Base-by-base conservation (phyloP, 1,284 basidiomycete genomes). In the Peniophora sp. region DNA sequence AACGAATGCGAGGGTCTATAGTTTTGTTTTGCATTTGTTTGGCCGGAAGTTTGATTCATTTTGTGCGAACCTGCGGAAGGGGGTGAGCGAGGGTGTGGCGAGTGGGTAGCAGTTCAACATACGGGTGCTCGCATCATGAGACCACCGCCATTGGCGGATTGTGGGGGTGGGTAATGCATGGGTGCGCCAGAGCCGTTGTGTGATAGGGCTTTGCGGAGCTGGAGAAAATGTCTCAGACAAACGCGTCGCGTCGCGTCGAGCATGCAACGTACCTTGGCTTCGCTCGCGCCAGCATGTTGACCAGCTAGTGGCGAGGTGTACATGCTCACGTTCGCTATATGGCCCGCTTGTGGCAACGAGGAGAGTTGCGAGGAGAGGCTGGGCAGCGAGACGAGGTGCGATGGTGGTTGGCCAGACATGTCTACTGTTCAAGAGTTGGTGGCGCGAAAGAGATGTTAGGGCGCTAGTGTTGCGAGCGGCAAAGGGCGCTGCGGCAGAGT, bases 301-400 rank as follows among this genome's bases (percentile, higher is more conserved):
- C 79, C 76, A 56, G 83, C 83, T 79, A 83, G 84, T 60, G 74
- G 75, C 1, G 75, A 81, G 75, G 64, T 79, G 65, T 88, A 85
- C 1, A 88, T 67, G 0, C 78, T 68, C 24, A 88, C 73, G 57
- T 72, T 73, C 57, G 78, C 74, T 49, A 88, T 70, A 67, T 74
- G 82, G 58, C 78, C 84, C 2, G 84, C 86, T 56, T 83, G 76
- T 0, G 85, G 85, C 22, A 88, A 73, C 0, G 76, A 71, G 46
- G 82, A 79, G 51, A 88, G 76, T 1, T 78, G 75, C 47, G 72
- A 78, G 14, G 85, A 81, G 47, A 88, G 69, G 57, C 79, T 82
- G 15, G 86, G 86, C 57, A 85, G 79, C 9, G 85, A 72, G 65
- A 85, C 72, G 58, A 88, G 71, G 50, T 71, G 76, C 61, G 76